Base-by-base conservation (phyloP, 169 alveolate species). In the Amoebophrya sp. region DNA sequence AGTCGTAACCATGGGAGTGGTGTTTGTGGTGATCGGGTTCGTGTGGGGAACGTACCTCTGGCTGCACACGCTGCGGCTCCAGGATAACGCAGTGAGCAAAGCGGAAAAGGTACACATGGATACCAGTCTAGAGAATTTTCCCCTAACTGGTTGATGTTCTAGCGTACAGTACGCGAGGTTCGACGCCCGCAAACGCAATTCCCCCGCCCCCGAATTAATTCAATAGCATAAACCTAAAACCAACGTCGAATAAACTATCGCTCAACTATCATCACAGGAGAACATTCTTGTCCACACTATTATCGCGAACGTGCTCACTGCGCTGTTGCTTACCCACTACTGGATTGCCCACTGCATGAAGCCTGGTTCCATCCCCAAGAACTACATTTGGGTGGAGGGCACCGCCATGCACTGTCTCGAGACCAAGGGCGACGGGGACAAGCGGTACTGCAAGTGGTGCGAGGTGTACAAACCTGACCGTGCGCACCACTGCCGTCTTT, bases 401-500 rank as follows among this genome's bases (percentile, higher is more conserved):
- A 58, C 78, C 23, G 78, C 78, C 78, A 1, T 1, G 29, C 78
- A 58, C 23, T 58, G 78, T 29, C 78, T 58, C 4, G 78, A 58
- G 78, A 58, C 78, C 26, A 58, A 58, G 34, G 34, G 39, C 4
- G 78, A 58, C 78, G 78, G 78, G 7, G 78, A 58, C 26, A 58
- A 58, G 78, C 7, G 78, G 78, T 58, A n/a, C 92, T 97, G 99
- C 91, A 90, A 95, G 43, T 95, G 94, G 92, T 97, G 98, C 89
- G 95, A 96, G 93, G 96, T 95, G 23, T 96, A 96, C 92, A 96
- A 96, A 89, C 99, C 99, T 10, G 98, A 96, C 87, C 92, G 98
- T 67, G 91, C 96, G 42, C 96, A 95, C 48, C 98, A 96, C 91
- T 96, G 98, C 90, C 93, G 95, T 4, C 89, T 90, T n/a, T 96